A percentile compares a stretch with the other conserved stretches of the same genome.
phyloP scores from a whole-genome alignment of 169 alveolate genomes.

The Plasmodium billcollinsi region DNA sequence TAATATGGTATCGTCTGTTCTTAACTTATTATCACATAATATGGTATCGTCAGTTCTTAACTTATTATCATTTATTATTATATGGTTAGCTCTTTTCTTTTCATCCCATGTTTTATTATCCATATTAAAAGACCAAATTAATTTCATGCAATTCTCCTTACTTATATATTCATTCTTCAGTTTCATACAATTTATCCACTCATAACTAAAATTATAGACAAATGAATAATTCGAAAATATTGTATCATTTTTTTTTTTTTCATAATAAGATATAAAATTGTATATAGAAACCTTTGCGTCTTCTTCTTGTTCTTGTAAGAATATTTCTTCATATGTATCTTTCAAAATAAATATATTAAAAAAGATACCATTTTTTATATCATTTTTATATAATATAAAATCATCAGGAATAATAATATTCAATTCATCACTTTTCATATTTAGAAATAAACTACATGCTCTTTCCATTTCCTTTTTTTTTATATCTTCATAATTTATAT shows the following conservation, averaged over 20 bases:
- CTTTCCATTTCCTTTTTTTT: constrained; percentile 57
- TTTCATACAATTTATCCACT: constrained; percentile 61
- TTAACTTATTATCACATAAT: background rate
- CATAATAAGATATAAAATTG: constrained; percentile 35
- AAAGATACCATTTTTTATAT: constrained; percentile 30
- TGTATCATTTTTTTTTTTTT: constrained; percentile 11
- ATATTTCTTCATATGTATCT: constrained; percentile 1
- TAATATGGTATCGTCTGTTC: background rate
- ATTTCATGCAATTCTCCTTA: constrained; percentile 1
- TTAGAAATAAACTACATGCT: constrained; percentile 51
- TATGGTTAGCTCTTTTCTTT: background rate
- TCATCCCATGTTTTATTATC: background rate
- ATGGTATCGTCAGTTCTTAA: background rate
- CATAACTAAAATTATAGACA: constrained; percentile 47
- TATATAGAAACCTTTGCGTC: constrained; percentile 4
- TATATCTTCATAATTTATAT: constrained; percentile 29
- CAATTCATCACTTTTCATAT: constrained; percentile 8
- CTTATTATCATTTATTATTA: background rate
- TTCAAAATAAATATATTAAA: constrained; percentile 34
- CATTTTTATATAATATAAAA: constrained; percentile 44
- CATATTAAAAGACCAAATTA: constrained; percentile 4
- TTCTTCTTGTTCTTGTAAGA: background rate
- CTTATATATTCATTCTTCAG: constrained; percentile 16
- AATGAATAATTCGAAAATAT: constrained; percentile 42
- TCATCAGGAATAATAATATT: constrained; percentile 52